phyloP scores from a whole-genome alignment of 2,329 filamentous ascomycete genomes.

The Lachnellula hyalina region DNA sequence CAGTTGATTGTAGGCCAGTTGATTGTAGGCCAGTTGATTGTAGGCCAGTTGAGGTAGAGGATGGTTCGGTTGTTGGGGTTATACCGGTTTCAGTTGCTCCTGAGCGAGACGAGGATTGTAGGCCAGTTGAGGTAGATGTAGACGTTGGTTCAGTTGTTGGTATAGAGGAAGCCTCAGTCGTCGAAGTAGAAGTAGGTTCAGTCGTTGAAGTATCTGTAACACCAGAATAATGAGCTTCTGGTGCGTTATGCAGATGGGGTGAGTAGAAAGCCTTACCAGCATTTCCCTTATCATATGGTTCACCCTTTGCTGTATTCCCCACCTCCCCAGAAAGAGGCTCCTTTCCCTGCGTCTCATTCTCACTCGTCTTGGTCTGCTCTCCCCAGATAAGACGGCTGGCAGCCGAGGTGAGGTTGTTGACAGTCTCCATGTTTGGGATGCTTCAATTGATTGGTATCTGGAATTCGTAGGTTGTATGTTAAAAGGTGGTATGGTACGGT shows the following conservation, averaged over 20 bases:
- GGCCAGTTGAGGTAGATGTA: too few relatives aligned
- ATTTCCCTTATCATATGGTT: slow-evolving; percentile 79
- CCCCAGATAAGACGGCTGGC: slow-evolving; percentile 42
- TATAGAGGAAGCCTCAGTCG: too few relatives aligned
- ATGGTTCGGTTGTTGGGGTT: not conserved
- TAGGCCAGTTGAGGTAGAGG: too few relatives aligned
- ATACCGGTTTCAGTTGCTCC: not conserved
- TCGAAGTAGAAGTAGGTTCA: not conserved
- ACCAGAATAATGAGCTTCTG: too few relatives aligned
- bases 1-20: too few relatives aligned
- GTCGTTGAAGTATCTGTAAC: slow-evolving; percentile 4
- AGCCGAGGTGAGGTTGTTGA: slow-evolving; percentile 49
- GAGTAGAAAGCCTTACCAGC: slow-evolving; percentile 40
- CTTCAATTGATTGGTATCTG: too few relatives aligned
- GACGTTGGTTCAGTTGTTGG: not conserved
- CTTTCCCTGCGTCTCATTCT: slow-evolving; percentile 31
- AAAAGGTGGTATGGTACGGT: too few relatives aligned
- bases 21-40: too few relatives aligned
- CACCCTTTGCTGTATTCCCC: slow-evolving; percentile 60
- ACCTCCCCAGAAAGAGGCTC: slow-evolving; percentile 70
- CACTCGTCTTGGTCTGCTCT: slow-evolving; percentile 12
- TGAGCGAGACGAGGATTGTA: too few relatives aligned
- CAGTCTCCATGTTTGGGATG: slow-evolving; percentile 51
- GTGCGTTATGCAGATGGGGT: not conserved
- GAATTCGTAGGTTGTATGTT: too few relatives aligned